phyloP scores from a whole-genome alignment of 208 protist genomes.

The Trypanosoma avium region DNA sequence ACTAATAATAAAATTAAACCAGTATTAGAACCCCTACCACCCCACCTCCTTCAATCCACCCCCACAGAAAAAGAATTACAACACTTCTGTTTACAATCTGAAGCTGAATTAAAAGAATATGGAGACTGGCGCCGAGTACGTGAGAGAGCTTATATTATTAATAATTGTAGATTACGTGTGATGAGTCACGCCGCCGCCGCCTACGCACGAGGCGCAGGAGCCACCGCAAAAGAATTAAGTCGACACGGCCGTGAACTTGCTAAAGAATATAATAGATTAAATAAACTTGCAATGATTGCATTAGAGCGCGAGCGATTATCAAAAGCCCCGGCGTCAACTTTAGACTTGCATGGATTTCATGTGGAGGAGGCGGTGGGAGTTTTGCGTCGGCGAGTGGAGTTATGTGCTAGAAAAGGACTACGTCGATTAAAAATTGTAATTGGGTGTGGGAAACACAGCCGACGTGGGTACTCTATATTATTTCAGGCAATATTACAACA shows the following conservation, averaged over 20 bases:
- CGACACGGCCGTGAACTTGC: slow-evolving; percentile 54
- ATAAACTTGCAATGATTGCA: slow-evolving; percentile 78
- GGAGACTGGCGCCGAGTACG: slow-evolving; percentile 83
- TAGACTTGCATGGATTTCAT: slow-evolving; percentile 87
- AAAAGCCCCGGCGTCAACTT: slow-evolving; percentile 32
- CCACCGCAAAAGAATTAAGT: slow-evolving; percentile 55
- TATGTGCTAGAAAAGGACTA: slow-evolving; percentile 52
- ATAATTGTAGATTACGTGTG: slow-evolving; percentile 55
- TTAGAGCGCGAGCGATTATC: slow-evolving; percentile 67
- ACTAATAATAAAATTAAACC: not conserved
- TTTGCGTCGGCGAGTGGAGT: slow-evolving; percentile 57
- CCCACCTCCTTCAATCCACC: not conserved
- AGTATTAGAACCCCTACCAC: not conserved
- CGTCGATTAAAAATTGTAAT: slow-evolving; percentile 50
- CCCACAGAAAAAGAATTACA: slow-evolving; percentile 35
- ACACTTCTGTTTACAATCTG: slow-evolving; percentile 34
- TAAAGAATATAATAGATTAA: slow-evolving; percentile 70
- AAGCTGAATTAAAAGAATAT: slow-evolving; percentile 39
- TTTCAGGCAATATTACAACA: slow-evolving; percentile 36
- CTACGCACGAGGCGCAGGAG: slow-evolving; percentile 51
- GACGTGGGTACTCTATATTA: slow-evolving; percentile 36
- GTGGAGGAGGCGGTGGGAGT: slow-evolving; percentile 67
- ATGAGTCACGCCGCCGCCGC: slow-evolving; percentile 58
- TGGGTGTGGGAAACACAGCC: slow-evolving; percentile 70
- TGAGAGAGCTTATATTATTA: slow-evolving; percentile 61